Base-by-base conservation (phyloP, 805 yeast species). In the Candida ovalis region DNA sequence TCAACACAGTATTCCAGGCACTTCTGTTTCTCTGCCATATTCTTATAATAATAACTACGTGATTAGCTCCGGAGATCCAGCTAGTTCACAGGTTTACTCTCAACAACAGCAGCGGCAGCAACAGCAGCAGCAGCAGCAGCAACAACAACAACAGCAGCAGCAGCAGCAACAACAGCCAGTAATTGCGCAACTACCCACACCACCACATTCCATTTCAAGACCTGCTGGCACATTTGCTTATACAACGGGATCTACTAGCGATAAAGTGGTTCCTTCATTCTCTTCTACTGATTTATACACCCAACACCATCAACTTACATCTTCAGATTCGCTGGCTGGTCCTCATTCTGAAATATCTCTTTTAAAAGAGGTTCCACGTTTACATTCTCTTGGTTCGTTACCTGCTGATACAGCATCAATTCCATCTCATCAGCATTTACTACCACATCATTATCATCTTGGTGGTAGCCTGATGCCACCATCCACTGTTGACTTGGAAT, bases 301-400 rank as follows among this genome's bases (percentile, higher is more conserved):
- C 17, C 21, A n/a, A 3, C 41, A 39, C 10, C 19, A 24, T 24
- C 41, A 22, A 23, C 9, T 17, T 12, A 15, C n/a, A 4, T 30
- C 35, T 30, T 30, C 15, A 15, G 35, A 30, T 12, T 15, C 12
- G 15, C 5, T 30, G 35, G 35, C 35, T 10, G 35, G 35, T 12
- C 43, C 51, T 18, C 52, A 48, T 24, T 52, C 33, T 42, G 40
- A 17, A 48, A 44, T 22, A 23, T 40, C 24, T 7, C 22, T n/a
- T 35, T 12, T 35, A 17, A 35, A 35, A 18, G 38, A 35, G 37
- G 36, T 40, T 23, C 40, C 21, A 21, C 47, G 21, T 40, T 44
- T 47, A 24, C 28, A 19, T 35, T 35, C 38, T 17, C 17, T 35
- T 4, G 38, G 38, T 7, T 23, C 48, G 32, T 42, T 42, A 41